Percentiles rank a stretch among this genome's conserved stretches.
Evolutionary conservation across 371 early-diverging fungal genomes (phyloP).

Genomic region (Nosema granulosis): DNA sequence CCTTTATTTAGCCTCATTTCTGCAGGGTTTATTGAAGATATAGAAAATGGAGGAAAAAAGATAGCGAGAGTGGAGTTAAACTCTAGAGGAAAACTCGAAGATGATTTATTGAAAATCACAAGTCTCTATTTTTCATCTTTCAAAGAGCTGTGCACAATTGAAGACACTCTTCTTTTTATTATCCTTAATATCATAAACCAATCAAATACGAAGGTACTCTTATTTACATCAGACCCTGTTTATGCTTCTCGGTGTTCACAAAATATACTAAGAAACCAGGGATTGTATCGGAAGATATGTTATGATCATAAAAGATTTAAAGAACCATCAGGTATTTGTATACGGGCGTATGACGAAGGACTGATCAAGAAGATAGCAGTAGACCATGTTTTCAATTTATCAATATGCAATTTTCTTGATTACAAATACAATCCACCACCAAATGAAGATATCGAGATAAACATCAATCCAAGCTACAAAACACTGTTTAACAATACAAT

Average conservation of each 20-base stretch:
- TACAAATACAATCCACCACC: background rate
- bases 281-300: background rate
- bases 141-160: background rate
- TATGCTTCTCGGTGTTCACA: background rate
- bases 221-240: background rate
- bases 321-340: background rate
- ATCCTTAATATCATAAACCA: slow-evolving; percentile 7
- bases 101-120: background rate
- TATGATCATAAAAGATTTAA: background rate
- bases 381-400: background rate
- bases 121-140: background rate
- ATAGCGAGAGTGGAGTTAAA: background rate
- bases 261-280: background rate
- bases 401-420: slow-evolving; percentile 7
- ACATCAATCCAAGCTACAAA: background rate
- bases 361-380: background rate
- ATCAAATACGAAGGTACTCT: background rate
- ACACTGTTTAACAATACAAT: background rate
- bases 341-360: background rate
- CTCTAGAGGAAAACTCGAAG: background rate
- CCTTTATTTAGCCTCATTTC: background rate
- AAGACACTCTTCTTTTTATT: background rate
- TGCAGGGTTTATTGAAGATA: background rate
- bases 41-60: background rate
- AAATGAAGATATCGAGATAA: background rate